Base-by-base conservation (phyloP, 2,329 filamentous ascomycete species). In the Talaromyces albobiverticillius region DNA sequence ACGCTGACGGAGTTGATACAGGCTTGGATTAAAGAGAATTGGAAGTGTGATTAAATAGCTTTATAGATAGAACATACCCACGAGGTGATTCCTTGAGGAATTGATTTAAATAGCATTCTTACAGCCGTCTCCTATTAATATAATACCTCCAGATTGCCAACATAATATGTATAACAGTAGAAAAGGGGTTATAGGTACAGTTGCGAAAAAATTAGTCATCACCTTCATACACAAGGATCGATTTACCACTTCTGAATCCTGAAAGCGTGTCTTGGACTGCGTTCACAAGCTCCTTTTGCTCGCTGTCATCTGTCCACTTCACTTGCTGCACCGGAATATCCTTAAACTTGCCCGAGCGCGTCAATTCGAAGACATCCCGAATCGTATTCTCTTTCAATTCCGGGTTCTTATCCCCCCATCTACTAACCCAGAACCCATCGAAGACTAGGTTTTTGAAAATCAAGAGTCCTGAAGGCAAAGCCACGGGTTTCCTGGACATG, bases 391-490 rank as follows among this genome's bases (percentile, higher is more conserved):
- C 82, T 76, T 95, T 95, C 56, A 87, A 85, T 5, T 80, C 78
- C 0, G 85, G 82, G 62, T 96, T 81, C 59, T 80, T 76, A 67
- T 92, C 86, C 46, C 88, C 90, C 93, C 94, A 97, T 57, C 81
- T 84, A 67, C 88, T 94, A 22, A 97, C 85, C 94, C 94, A 99
- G 73, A 97, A 99, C 4, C 94, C 95, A 58, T 89, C 82, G 66
- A 96, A 95, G 49, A 83, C 81, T 50, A 97, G 80, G 63, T 97
- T 85, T 72, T 93, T 94, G 77, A 99, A 99, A 63, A 99, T 99
- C 56, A 97, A 77, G 61, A 95, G 78, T 0, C 88, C 89, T 0
- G 92, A 88, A 0, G 93, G 90, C 57, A 97, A 74, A 6, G 82
- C 79, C 23, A 96, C 81, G 0, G 93, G 92, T 75, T 95, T 87